Evolutionary conservation across 78 protist genomes (phyloP), one percentile per base, ranked within the genome.

Genomic region (Dictyostelium intermedium): DNA sequence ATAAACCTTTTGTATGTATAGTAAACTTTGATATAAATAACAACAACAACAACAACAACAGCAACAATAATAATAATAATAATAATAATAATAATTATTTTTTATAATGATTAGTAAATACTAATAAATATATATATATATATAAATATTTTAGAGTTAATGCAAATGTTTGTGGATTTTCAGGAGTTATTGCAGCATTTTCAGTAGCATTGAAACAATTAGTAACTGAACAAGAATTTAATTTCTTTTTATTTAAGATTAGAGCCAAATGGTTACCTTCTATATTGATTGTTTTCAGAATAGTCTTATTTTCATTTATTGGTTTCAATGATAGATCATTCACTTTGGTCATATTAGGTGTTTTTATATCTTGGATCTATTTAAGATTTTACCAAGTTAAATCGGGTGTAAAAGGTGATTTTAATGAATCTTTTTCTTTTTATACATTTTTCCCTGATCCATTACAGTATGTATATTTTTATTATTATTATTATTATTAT

Each of bases 371-470:
- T 23, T 89, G 94, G 94, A 20, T 89, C 14, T 89, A 89, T 39
- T 35, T 89, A 18, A 78, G 94, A 89, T 89, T 89, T 85, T 89
- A 89, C 32, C 94, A 89, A 80, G 20, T n/a, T 32, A 89, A 89
- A 80, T 10, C 74, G 9, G 94, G 94, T 43, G 82, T 81, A 2
- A 80, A 34, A 80, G 94, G 94, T 47, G 94, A 89, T 50, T 20
- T 47, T n/a, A 80, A 60, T 80, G 94, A 89, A 70, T 30, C 85
- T 13, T 89, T 89, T 34, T 53, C 94, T 69, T 89, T 89, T 69
- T 72, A 78, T 18, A 80, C 94, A 18, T 89, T 89, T 27, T 89
- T 89, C 56, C 94, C 94, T n/a, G 94, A 89, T 1, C 83, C 94
- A 80, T 13, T 89, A 34, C 94, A 89, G 94, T 89, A 69, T 1